phyloP scores from a whole-genome alignment of 1,284 basidiomycete genomes.

The Malassezia cuniculi region DNA sequence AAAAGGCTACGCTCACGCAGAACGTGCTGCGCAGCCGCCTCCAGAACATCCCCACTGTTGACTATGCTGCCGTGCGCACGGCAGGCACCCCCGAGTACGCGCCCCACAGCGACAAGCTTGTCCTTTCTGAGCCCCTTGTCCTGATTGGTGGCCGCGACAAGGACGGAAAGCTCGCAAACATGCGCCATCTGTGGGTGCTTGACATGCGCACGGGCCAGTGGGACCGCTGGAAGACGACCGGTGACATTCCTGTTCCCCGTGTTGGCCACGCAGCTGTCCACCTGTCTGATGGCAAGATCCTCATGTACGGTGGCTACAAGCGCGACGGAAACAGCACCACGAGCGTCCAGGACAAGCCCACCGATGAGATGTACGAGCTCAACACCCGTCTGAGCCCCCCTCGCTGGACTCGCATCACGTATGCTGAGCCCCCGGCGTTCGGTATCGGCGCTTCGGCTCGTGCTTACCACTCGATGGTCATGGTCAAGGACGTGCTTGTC shows the following conservation, averaged over 20 bases:
- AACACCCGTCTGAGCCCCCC: constrained; percentile 24
- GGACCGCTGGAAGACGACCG: constrained; percentile 22
- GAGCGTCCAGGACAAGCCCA: constrained; percentile 14
- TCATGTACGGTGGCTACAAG: constrained; percentile 43
- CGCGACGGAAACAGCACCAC: constrained; percentile 3
- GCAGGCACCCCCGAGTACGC: constrained; percentile 4
- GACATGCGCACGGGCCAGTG: constrained; percentile 28
- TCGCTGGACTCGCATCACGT: constrained; percentile 14
- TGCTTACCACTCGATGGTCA: constrained; percentile 43
- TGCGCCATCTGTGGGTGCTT: constrained; percentile 29
- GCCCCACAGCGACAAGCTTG: neutral
- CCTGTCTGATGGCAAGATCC: constrained; percentile 29
- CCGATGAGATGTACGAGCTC: constrained; percentile 33
- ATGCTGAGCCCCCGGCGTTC: constrained; percentile 11
- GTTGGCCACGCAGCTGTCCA: constrained; percentile 40
- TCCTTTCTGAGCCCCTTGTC: constrained; percentile 18
- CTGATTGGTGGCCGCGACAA: constrained; percentile 42
- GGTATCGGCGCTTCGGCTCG: constrained; percentile 14
- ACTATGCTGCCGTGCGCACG: constrained; percentile 25
- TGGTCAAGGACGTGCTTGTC: constrained; percentile 33
- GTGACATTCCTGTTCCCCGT: constrained; percentile 29
- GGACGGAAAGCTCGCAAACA: constrained; percentile 19
- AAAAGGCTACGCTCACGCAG: neutral
- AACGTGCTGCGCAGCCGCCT: constrained; percentile 1
- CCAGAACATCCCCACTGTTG: constrained; percentile 20